Evolutionary conservation across 1,284 basidiomycete species (phyloP), one percentile per base, ranked within the genome.

Genomic region (Coniferiporia sulphurascens): DNA sequence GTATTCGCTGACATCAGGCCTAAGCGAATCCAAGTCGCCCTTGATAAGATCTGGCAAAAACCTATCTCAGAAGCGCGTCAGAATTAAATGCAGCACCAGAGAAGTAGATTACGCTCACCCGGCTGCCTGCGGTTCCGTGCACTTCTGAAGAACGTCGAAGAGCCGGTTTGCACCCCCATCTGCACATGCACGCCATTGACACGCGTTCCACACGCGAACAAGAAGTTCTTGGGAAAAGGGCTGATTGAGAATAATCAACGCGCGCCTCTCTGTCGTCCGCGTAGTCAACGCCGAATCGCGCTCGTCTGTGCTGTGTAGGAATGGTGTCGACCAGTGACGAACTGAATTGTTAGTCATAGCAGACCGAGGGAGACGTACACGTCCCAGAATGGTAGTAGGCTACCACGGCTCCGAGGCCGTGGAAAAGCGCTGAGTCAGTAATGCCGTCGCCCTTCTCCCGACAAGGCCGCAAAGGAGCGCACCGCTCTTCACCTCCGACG

Each of bases 81-180:
- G 59, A 48, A 44, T 55, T 66, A 54, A 15, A 12, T 27, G 27
- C 19, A 8, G 4, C 45, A 27, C 27, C 27, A 41, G 15, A 27
- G 21, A 32, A 49, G 12, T 22, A 6, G 49, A n/a, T 60, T 34
- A 44, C 34, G 66, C 70, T 68, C 68, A 74, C 74, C 63, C 56
- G 54, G 35, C 55, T 9, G 17, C 19, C 35, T 58, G 41, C 36
- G 17, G 56, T 27, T 43, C 41, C 41, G 34, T 55, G 60, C 35
- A 51, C 48, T 50, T 41, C 22, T 62, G 62, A 61, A 90, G 73
- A 13, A 78, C 67, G 67, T 96, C 93, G 65, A 86, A 82, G 21
- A 98, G 76, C 19, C 92, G 80, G 72, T 99, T 99, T 1, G 92
- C 93, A 48, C 95, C 96, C 15, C 96, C 96, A 68, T 98, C 96